Percentiles rank a stretch among this genome's conserved stretches.
phyloP scores from a whole-genome alignment of 305 asterid species.

The Rubia peregrina region DNA sequence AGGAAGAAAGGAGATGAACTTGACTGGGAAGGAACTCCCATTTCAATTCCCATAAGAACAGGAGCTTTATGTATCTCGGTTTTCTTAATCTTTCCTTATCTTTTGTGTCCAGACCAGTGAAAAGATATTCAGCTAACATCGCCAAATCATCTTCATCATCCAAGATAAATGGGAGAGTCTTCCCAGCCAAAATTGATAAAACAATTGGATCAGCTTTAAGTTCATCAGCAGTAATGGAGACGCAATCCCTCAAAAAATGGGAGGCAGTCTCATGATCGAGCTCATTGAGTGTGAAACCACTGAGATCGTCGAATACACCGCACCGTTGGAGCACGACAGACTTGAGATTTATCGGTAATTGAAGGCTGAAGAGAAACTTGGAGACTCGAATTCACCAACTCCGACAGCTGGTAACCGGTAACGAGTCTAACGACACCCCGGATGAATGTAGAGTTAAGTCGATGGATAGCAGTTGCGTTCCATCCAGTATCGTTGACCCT shows the following conservation, averaged over 20 bases:
- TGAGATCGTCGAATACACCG: constrained; percentile 24
- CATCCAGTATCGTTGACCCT: constrained; percentile 45
- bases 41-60: constrained; percentile 45
- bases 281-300: constrained; percentile 27
- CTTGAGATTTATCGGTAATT: constrained; percentile 36
- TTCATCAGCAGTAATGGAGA: constrained; percentile 38
- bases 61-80: constrained; percentile 42
- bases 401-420: constrained; percentile 36
- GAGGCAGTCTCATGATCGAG: constrained; percentile 35
- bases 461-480: constrained; percentile 33
- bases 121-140: constrained; percentile 56
- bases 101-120: constrained; percentile 51
- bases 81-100: constrained; percentile 46
- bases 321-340: constrained; percentile 34
- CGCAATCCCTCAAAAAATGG: constrained; percentile 28
- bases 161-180: constrained; percentile 31
- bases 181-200: constrained; percentile 43
- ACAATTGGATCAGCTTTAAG: constrained; percentile 47
- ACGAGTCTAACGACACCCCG: constrained; percentile 20
- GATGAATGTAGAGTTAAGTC: constrained; percentile 31
- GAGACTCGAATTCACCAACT: constrained; percentile 42
- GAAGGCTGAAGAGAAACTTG: constrained; percentile 31
- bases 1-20: constrained; percentile 23
- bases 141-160: constrained; percentile 72
- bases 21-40: constrained; percentile 54